These are phyloP conservation scores for Garcia nutans DNA, from an alignment of 345 rosid species.

Conservation along the genomic window DNA sequence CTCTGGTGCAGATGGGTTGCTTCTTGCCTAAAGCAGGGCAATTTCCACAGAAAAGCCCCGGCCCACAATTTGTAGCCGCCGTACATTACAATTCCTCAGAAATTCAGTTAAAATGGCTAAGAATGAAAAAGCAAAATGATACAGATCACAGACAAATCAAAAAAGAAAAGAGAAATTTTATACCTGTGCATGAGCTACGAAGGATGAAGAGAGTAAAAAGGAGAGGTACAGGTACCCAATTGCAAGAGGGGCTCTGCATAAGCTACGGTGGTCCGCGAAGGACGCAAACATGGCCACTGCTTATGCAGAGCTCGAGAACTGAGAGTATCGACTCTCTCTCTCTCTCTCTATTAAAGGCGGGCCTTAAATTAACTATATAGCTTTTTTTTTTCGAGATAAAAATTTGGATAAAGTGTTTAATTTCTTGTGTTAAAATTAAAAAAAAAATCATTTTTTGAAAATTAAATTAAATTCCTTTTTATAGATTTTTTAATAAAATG, in stretches of 20 bases:
- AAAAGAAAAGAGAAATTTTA: constrained; percentile 1
- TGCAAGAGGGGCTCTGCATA: constrained; percentile 46
- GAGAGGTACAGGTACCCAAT: constrained; percentile 30
- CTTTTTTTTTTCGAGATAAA: too few species aligned
- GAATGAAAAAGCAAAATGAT: constrained; percentile 4
- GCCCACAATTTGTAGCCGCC: constrained; percentile 62
- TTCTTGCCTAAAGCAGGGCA: constrained; percentile 72
- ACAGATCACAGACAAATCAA: constrained; percentile 23
- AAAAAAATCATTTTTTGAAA: too few species aligned
- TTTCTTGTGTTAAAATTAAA: too few species aligned
- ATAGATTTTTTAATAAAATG: too few species aligned
- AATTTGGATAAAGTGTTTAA: too few species aligned
- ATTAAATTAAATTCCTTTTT: too few species aligned
- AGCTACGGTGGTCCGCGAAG: constrained; percentile 38
- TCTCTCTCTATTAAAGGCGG: constrained; percentile 41
- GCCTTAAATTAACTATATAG: too few species aligned
- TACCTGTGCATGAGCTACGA: constrained; percentile 48
- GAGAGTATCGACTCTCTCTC: not conserved
- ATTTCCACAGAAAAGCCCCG: constrained; percentile 80
- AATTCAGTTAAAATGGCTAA: constrained; percentile 29
- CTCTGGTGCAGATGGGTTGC: constrained; percentile 81
- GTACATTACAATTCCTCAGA: constrained; percentile 46
- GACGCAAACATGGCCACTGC: constrained; percentile 50
- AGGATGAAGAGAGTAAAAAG: constrained; percentile 36
- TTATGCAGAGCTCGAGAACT: constrained; percentile 45